Base-by-base conservation (phyloP, 2,329 filamentous ascomycete species). In the Colletotrichum lindemuthianum region DNA sequence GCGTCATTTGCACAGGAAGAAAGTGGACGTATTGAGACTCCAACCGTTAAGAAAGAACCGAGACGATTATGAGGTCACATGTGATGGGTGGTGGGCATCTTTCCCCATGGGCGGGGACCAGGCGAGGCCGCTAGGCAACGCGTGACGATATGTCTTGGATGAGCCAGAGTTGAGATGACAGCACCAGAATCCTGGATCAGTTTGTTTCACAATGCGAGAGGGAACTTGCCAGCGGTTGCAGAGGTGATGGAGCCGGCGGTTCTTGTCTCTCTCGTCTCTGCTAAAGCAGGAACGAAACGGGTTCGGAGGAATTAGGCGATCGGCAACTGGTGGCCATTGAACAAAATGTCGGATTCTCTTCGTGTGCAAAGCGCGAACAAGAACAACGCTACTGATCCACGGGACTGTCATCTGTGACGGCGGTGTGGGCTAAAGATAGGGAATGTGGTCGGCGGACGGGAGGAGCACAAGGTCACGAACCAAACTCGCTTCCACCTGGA, bases 111-210 rank as follows among this genome's bases (percentile, higher is more conserved):
- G 44, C 10, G n/a, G 12, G 40, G 39, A 12, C 49, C 55, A 53
- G 49, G 36, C 12, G 15, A 59, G 50, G 4, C 37, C 36, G n/a
- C 44, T 39, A 39, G 41, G 34, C 11, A 51, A 43, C 61, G 34
- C 61, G 58, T 65, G 61, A 65, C 45, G 45, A 15, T 12, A 32
- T 65, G 61, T 65, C 61, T 65, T 32, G 39, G 40, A 47, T 33
- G 40, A 33, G 24, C 24, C 6, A 16, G 39, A 61, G 39, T 47
- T 58, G 45, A 47, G 45, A 44, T 54, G 57, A 50, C 50, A 56
- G 50, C 39, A 34, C 51, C 50, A 34, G 57, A 37, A 36, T 55
- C 24, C 24, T 60, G 37, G 36, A 48, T 36, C 49, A 52, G 54
- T 53, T 34, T 43, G 39, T 48, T 56, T 60, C 59, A 48, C 37